Percentiles rank a stretch among this genome's conserved stretches.
Conservation (phyloP, 306 rosid species). For the Albizia julibrissin region DNA sequence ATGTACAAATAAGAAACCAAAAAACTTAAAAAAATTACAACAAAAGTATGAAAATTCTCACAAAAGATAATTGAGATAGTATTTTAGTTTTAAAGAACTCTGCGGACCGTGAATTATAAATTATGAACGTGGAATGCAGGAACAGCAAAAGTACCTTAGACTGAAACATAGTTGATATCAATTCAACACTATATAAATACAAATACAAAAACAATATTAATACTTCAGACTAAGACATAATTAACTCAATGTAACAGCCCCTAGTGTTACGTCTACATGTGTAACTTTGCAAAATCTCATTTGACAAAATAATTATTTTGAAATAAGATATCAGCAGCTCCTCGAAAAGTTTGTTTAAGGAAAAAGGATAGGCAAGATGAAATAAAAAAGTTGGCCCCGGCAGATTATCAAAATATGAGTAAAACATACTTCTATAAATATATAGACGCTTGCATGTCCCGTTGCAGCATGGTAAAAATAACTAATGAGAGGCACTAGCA, state of each 20-base stretch:
- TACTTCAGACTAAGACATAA: conserved; percentile 14
- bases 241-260: background rate
- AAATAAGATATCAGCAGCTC: background rate
- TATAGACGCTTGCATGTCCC: background rate
- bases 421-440: background rate
- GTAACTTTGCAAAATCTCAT: background rate
- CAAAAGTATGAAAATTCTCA: background rate
- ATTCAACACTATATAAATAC: background rate
- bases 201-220: conserved; percentile 15
- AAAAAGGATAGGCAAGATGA: background rate
- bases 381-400: background rate
- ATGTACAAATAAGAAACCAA: conserved; percentile 12
- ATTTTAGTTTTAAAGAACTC: conserved; percentile 16
- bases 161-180: background rate
- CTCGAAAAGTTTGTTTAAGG: background rate
- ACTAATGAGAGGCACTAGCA: background rate
- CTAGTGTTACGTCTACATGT: background rate
- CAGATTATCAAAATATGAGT: background rate
- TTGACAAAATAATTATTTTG: background rate
- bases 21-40: conserved; percentile 14
- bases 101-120: background rate
- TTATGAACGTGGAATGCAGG: conserved; percentile 1
- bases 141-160: conserved; percentile 13
- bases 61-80: conserved; percentile 19
- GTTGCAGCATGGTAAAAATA: background rate